A percentile compares a stretch with the other conserved stretches of the same genome.
Conservation (phyloP, 148 eudicot species). For the Rhododendron mucronatum region DNA sequence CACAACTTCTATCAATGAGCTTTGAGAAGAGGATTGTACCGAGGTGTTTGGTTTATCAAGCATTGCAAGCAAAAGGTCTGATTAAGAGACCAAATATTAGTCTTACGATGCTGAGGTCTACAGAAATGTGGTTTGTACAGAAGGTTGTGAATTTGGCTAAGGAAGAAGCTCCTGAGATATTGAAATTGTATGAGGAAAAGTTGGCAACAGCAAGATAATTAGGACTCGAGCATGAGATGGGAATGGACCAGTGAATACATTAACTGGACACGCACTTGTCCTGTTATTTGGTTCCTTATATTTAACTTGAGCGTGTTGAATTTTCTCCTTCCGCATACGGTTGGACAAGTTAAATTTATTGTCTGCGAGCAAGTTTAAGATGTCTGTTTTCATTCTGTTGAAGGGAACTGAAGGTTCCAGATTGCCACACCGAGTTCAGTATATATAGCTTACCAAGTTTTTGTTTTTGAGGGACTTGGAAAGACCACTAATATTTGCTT, state of each 20-base stretch:
- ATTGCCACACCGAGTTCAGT: neutral
- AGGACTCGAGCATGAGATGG: neutral
- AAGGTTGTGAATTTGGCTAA: neutral
- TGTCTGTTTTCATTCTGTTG: neutral
- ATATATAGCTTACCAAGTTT: no score
- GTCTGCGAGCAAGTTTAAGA: neutral
- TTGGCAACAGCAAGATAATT: neutral
- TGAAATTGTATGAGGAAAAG: slow-evolving; percentile 13
- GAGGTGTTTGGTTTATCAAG: slow-evolving; percentile 19
- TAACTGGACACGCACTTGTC: neutral
- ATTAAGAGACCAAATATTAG: neutral
- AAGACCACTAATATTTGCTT: no score
- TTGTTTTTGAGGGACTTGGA: no score
- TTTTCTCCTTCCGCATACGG: no score
- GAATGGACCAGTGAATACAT: neutral
- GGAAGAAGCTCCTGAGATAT: slow-evolving; percentile 19
- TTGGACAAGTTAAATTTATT: no score
- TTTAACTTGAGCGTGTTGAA: neutral
- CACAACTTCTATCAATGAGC: slow-evolving; percentile 8
- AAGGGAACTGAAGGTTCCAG: neutral
- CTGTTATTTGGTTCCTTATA: neutral
- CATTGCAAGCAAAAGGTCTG: slow-evolving; percentile 19
- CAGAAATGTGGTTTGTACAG: neutral
- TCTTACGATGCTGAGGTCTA: neutral
- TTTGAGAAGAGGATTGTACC: slow-evolving; percentile 23